Conservation (phyloP, 225 moss, liverwort and hornwort genomes). For the Thuidium tamariscinum region DNA sequence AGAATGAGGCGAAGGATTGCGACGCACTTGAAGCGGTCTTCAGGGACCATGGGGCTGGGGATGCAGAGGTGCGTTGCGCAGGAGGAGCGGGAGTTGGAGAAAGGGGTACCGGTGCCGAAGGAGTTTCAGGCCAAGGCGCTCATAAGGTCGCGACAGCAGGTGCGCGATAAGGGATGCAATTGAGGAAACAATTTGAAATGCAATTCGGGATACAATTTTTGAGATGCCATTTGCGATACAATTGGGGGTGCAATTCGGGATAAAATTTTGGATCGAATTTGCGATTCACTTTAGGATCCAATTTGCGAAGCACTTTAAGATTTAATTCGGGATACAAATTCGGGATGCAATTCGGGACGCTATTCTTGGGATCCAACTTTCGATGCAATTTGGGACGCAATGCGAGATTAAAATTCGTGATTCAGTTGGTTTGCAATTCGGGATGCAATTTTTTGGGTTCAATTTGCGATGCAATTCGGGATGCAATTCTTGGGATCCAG, state of each 20-base stretch:
- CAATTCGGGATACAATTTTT: background rate
- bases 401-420: background rate
- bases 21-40: background rate
- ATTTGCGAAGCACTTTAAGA: background rate
- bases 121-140: background rate
- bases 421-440: background rate
- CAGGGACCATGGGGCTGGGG: background rate
- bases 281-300: background rate
- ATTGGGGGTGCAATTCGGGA: background rate
- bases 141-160: conserved; percentile 1
- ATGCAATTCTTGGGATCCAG: background rate
- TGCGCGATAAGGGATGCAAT: background rate
- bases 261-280: background rate
- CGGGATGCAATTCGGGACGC: background rate
- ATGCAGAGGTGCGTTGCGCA: background rate
- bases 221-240: background rate
- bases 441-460: background rate
- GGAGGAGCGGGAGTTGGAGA: background rate
- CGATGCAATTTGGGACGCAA: background rate
- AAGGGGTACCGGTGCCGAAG: background rate
- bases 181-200: background rate
- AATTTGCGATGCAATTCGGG: background rate
- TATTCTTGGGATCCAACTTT: background rate
- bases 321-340: background rate
- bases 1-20: background rate